Conservation (phyloP, 225 moss, liverwort and hornwort genomes). For the Thuidium tamariscinum region DNA sequence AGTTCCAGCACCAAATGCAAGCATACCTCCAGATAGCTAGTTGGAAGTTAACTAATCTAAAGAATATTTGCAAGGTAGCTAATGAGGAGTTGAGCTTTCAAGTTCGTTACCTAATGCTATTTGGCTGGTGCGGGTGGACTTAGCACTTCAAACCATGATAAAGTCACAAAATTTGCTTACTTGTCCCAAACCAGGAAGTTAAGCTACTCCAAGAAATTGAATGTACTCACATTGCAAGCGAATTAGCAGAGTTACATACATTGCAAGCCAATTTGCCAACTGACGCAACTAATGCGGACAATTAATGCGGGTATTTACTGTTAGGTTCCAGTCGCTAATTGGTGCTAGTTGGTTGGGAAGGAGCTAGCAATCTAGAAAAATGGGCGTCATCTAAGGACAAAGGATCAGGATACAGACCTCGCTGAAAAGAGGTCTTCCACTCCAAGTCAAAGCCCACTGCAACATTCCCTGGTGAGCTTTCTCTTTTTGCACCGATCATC, state of each 20-base stretch:
- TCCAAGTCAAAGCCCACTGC: constrained; percentile 70
- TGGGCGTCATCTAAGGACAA: neutral
- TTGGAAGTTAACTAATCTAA: neutral
- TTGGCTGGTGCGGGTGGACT: neutral
- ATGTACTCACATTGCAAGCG: neutral
- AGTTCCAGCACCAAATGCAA: neutral
- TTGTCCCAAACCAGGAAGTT: neutral
- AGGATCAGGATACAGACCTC: constrained; percentile 18
- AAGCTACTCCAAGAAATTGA: neutral
- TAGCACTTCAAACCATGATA: neutral
- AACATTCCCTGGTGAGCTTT: constrained; percentile 12
- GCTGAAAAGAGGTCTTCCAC: constrained; percentile 57
- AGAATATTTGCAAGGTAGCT: too few species aligned
- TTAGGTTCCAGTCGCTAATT: neutral
- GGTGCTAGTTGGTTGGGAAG: neutral
- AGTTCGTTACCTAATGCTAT: neutral
- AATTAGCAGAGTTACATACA: neutral
- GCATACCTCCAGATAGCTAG: neutral
- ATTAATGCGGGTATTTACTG: neutral
- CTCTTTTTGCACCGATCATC: constrained; percentile 28
- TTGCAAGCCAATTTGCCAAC: neutral
- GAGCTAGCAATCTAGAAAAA: neutral
- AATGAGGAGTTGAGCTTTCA: neutral
- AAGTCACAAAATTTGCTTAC: neutral
- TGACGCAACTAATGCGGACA: neutral